Evolutionary conservation across 805 yeast species (phyloP).

Genomic region (Wickerhamiella qilinensis): DNA sequence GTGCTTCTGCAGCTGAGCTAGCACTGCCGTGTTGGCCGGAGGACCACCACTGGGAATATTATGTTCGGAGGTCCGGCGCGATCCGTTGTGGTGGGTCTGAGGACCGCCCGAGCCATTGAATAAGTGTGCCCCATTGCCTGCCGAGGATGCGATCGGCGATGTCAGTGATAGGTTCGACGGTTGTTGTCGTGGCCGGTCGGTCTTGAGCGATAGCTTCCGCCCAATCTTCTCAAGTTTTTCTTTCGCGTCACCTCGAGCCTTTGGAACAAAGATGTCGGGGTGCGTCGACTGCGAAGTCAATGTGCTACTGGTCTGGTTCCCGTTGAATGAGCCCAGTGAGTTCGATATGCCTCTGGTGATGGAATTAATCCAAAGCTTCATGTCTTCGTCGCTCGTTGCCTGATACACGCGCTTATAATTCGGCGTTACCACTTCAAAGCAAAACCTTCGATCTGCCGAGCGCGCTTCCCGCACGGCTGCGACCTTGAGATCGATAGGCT

Average conservation of each 20-base stretch:
- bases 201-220: slow-evolving; percentile 12
- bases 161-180: too few relatives aligned
- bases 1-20: slow-evolving; percentile 16
- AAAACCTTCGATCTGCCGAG: slow-evolving; percentile 29
- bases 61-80: too few relatives aligned
- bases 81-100: too few relatives aligned
- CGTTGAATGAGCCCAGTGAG: slow-evolving; percentile 21
- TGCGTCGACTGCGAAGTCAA: not conserved
- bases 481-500: slow-evolving; percentile 55
- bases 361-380: slow-evolving; percentile 50
- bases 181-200: slow-evolving; percentile 3
- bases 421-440: slow-evolving; percentile 67
- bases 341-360: slow-evolving; percentile 36
- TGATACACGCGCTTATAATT: slow-evolving; percentile 59
- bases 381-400: slow-evolving; percentile 51
- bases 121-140: not conserved
- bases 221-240: slow-evolving; percentile 13
- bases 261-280: not conserved
- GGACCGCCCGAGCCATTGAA: not conserved
- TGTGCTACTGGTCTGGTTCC: not conserved
- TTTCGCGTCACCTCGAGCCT: slow-evolving; percentile 7
- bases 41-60: not conserved
- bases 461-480: slow-evolving; percentile 39
- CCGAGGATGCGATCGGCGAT: not conserved
- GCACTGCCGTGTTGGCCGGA: slow-evolving; percentile 4